Evolutionary conservation across 2,329 filamentous ascomycete genomes (phyloP).

Genomic region (Clonostachys rhizophaga): DNA sequence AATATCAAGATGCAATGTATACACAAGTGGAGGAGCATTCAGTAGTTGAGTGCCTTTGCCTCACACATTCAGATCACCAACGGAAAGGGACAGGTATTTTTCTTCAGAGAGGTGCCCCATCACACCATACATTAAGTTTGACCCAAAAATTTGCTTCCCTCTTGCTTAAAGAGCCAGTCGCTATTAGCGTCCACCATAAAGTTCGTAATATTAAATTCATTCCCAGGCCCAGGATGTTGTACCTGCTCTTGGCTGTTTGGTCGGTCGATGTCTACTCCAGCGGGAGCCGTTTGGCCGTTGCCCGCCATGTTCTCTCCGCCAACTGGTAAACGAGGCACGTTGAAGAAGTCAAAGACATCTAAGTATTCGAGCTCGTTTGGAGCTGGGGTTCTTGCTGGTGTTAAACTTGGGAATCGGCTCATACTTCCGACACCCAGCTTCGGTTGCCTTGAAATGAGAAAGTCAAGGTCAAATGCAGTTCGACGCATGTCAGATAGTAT

Average conservation of each 20-base stretch:
- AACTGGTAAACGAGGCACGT: conserved; percentile 69
- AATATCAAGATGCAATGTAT: no score
- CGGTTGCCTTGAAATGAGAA: conserved; percentile 81
- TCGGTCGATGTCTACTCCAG: conserved; percentile 16
- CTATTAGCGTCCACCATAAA: conserved; percentile 71
- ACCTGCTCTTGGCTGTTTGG: conserved; percentile 18
- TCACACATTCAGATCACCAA: background rate
- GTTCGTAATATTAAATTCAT: conserved; percentile 74
- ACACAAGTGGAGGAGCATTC: background rate
- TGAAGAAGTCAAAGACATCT: conserved; percentile 94
- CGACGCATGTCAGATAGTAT: conserved; percentile 90
- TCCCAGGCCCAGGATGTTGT: conserved; percentile 24
- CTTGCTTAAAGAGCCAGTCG: conserved; percentile 65
- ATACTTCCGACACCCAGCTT: conserved; percentile 31
- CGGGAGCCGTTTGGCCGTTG: conserved; percentile 7
- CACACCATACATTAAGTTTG: background rate
- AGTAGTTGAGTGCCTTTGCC: background rate
- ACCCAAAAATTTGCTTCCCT: conserved; percentile 1
- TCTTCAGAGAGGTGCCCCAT: background rate
- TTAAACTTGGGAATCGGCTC: conserved; percentile 45
- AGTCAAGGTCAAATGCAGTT: conserved; percentile 85
- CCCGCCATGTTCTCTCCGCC: conserved; percentile 26
- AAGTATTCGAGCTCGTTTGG: conserved; percentile 85
- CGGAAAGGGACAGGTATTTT: background rate
- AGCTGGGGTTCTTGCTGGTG: conserved; percentile 64